Percentiles rank a stretch among this genome's conserved stretches.
phyloP scores from a whole-genome alignment of 768 basidiomycete species.

The Tephrocybe sp. region DNA sequence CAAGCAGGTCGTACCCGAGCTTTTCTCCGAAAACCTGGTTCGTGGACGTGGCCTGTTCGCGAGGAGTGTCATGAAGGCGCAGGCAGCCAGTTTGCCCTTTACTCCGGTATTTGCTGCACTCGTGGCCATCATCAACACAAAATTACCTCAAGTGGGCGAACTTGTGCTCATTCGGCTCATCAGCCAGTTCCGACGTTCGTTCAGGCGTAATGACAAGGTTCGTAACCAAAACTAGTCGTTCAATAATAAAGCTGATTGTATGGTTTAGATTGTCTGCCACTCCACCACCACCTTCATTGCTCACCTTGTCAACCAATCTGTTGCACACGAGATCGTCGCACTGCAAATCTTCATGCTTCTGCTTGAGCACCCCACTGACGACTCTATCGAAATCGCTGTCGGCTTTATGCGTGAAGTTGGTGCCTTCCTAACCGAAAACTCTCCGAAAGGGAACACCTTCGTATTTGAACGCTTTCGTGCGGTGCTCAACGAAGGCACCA shows the following conservation, averaged over 20 bases:
- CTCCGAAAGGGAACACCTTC: conserved; percentile 92
- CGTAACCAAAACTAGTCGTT: conserved; percentile 17
- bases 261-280: conserved; percentile 81
- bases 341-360: conserved; percentile 95
- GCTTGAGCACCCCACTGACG: conserved; percentile 93
- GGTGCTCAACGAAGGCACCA: conserved; percentile 91
- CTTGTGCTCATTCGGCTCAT: conserved; percentile 85
- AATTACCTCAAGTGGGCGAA: conserved; percentile 95
- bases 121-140: conserved; percentile 94
- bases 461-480: conserved; percentile 97
- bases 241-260: background rate
- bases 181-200: conserved; percentile 92
- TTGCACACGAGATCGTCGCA: conserved; percentile 92
- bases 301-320: conserved; percentile 90
- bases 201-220: conserved; percentile 98
- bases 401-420: conserved; percentile 98
- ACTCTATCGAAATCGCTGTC: conserved; percentile 97
- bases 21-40: conserved; percentile 93
- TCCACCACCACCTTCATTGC: conserved; percentile 91
- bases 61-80: conserved; percentile 96
- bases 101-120: conserved; percentile 96
- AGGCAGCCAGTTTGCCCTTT: conserved; percentile 94
- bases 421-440: conserved; percentile 89
- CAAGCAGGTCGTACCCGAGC: conserved; percentile 87
- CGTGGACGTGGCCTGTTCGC: conserved; percentile 92